Base-by-base conservation (phyloP, 805 yeast genomes). In the Debaryomyces prosopidis region DNA sequence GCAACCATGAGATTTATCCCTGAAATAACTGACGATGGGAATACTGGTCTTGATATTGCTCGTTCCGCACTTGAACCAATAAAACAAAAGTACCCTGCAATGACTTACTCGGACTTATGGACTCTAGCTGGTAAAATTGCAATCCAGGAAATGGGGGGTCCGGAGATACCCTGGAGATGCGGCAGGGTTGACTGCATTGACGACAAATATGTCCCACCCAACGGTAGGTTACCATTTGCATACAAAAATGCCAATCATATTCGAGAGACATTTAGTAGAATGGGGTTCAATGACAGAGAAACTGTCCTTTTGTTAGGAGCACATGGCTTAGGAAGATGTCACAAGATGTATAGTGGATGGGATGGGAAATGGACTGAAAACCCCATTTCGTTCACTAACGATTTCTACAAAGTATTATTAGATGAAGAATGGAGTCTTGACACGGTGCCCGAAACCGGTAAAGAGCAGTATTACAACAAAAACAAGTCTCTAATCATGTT, bases 361-460 rank as follows among this genome's bases (percentile, higher is more conserved):
- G 94, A 87, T 52, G 96, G 96, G 11, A 90, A 92, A 49, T 89
- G 96, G 96, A 91, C 92, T 32, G 85, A 85, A 44, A 80, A 86
- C 33, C 89, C 94, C 44, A 87, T 85, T 26, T 65, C 73, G 51
- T 85, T 89, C 62, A 75, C 84, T 42, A 89, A 89, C 69, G 88
- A 87, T 35, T 89, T 87, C 63, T 89, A 68, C 49, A 60, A 54
- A 36, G 53, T 48, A 3, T 45, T 62, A 6, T 12, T 58, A 10
- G 68, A 79, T 70, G 64, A 73, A 77, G 45, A 75, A 32, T 68
- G 87, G 60, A 52, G 43, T 73, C 82, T 84, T 11, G 59, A 69
- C 64, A 43, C 59, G 71, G 71, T 72, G 37, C 68, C 59, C 50
- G 80, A 60, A 69, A 82, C 62, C 76, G 89, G 82, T 68, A 60